phyloP scores from a whole-genome alignment of 176 grass and related monocot species.

The Musa schizocarpa region DNA sequence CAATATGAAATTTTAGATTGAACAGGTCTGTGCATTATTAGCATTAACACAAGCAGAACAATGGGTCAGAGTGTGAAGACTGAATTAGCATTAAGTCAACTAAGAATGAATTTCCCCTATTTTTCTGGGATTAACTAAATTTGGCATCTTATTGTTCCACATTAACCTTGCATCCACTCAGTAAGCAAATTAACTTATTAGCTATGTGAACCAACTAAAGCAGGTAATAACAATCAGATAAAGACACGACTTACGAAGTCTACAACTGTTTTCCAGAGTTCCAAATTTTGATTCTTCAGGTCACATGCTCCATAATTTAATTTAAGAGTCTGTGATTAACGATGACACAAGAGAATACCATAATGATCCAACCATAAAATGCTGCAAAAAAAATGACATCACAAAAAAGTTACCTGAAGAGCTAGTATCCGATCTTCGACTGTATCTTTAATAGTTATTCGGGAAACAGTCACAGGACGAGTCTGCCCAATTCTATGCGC shows the following conservation, averaged over 20 bases:
- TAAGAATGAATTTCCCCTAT: not conserved
- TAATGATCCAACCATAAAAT: not conserved
- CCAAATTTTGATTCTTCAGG: not conserved
- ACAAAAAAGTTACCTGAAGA: conserved; percentile 47
- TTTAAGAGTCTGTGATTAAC: not conserved
- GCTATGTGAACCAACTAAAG: not conserved
- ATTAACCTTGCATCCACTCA: not conserved
- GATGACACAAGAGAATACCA: not conserved
- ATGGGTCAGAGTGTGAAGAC: too few species aligned
- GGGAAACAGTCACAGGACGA: conserved; percentile 66
- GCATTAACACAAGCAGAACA: not conserved
- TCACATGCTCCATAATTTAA: too few species aligned
- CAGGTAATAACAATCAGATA: not conserved
- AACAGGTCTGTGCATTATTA: not conserved
- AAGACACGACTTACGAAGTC: not conserved
- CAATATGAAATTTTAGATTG: not conserved
- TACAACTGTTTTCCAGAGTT: not conserved
- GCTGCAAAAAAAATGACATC: not conserved
- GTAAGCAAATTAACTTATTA: not conserved
- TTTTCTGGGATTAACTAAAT: not conserved
- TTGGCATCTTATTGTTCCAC: not conserved
- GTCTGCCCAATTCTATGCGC: conserved; percentile 87
- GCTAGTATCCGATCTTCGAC: conserved; percentile 94
- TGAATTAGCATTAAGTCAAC: not conserved
- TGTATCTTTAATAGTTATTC: conserved; percentile 66